These are phyloP conservation scores for Pluteus cervinus DNA, from an alignment of 768 basidiomycete species.

Conservation along the genomic window DNA sequence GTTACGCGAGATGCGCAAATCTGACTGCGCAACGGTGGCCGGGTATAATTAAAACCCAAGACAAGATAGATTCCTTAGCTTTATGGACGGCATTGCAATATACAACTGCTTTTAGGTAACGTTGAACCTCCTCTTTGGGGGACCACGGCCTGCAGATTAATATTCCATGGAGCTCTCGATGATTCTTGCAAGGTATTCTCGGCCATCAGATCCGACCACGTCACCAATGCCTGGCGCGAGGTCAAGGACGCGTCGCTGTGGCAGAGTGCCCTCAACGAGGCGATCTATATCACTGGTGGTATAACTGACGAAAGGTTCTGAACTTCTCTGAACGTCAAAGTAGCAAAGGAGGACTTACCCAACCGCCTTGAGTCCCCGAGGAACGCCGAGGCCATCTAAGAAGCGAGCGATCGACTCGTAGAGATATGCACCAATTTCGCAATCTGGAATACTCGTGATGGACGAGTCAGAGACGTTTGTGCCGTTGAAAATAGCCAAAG, in stretches of 20 bases:
- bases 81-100: constrained; percentile 72
- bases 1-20: constrained; percentile 11
- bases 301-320: constrained; percentile 36
- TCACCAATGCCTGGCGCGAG: constrained; percentile 88
- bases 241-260: constrained; percentile 88
- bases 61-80: constrained; percentile 14
- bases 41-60: not conserved
- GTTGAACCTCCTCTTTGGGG: no score
- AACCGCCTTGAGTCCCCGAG: constrained; percentile 79
- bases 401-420: constrained; percentile 87
- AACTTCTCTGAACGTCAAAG: not conserved
- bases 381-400: constrained; percentile 79
- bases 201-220: constrained; percentile 76
- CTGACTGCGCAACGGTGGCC: no score
- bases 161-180: constrained; percentile 78
- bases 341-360: constrained; percentile 33
- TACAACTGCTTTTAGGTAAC: no score
- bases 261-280: constrained; percentile 88
- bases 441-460: constrained; percentile 68
- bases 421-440: constrained; percentile 70
- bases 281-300: constrained; percentile 54
- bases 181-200: constrained; percentile 75
- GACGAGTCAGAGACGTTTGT: constrained; percentile 63
- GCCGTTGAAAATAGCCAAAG: constrained; percentile 74
- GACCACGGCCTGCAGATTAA: no score